Conservation (phyloP, 176 grass and related monocot genomes). For the Cocos nucifera region DNA sequence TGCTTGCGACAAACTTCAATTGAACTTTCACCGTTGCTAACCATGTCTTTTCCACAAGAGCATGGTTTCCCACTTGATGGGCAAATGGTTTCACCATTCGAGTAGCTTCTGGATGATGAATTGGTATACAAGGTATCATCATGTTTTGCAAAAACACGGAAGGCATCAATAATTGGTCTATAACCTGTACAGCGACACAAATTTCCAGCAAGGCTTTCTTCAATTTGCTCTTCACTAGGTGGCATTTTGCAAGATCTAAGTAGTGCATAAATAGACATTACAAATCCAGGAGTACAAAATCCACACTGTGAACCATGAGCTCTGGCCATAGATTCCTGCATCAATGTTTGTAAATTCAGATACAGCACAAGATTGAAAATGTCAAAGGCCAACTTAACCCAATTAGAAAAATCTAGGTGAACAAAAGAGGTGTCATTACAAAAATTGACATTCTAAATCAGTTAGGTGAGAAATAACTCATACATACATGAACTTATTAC, state of each 20-base stretch:
- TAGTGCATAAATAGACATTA: constrained; percentile 96
- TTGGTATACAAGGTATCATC: constrained; percentile 67
- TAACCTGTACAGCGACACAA: constrained; percentile 97
- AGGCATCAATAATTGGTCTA: constrained; percentile 89
- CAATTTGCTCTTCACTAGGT: constrained; percentile 81
- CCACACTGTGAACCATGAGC: constrained; percentile 97
- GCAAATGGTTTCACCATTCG: constrained; percentile 50
- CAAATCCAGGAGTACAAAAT: constrained; percentile 97
- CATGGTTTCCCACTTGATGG: constrained; percentile 92
- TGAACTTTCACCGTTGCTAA: constrained; percentile 18
- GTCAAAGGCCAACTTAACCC: too few species aligned
- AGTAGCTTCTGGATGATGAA: constrained; percentile 32
- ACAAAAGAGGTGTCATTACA: too few species aligned
- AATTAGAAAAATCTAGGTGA: too few species aligned
- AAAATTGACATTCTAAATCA: too few species aligned
- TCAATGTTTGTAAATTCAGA: neutral
- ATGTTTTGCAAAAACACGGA: constrained; percentile 86
- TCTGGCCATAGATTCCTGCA: constrained; percentile 73
- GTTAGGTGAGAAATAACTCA: too few species aligned
- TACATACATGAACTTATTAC: too few species aligned
- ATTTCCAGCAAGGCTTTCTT: constrained; percentile 89
- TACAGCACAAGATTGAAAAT: too few species aligned
- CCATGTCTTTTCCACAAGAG: constrained; percentile 41
- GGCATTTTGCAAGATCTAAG: constrained; percentile 70
- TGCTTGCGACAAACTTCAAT: constrained; percentile 29